Evolutionary conservation across 495 filamentous ascomycete species (phyloP).

Genomic region (Glarea lozoyensis): DNA sequence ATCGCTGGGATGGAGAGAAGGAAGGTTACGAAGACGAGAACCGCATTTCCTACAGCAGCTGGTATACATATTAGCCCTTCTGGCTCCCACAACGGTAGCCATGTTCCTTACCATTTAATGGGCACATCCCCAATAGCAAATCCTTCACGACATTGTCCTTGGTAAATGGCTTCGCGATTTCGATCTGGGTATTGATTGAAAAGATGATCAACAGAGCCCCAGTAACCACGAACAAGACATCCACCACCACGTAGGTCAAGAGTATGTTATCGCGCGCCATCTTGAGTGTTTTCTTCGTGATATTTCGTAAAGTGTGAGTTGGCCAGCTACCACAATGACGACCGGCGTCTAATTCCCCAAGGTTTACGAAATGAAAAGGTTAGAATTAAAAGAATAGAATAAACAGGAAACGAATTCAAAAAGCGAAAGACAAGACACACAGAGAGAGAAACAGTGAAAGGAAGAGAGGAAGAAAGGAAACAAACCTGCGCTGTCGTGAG

Average conservation of each 20-base stretch:
- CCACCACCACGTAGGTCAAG: constrained; percentile 42
- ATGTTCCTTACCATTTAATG: constrained; percentile 53
- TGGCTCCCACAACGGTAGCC: constrained; percentile 11
- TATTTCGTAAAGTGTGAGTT: constrained; percentile 7
- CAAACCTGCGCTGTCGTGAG: constrained; percentile 11
- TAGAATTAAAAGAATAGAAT: constrained; percentile 30
- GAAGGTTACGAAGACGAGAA: constrained; percentile 50
- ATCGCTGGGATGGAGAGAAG: constrained; percentile 50
- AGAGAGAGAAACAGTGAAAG: constrained; percentile 17
- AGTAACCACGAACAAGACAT: constrained; percentile 53
- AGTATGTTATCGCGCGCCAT: constrained; percentile 39
- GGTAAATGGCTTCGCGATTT: constrained; percentile 34
- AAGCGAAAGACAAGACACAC: constrained; percentile 10
- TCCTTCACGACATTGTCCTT: constrained; percentile 49
- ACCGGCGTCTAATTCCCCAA: constrained; percentile 32
- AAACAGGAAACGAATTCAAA: constrained; percentile 31
- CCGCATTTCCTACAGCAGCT: constrained; percentile 59
- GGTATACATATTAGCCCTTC: not conserved
- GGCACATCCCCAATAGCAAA: constrained; percentile 51
- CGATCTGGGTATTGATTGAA: constrained; percentile 46
- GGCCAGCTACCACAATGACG: constrained; percentile 26
- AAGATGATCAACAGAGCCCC: constrained; percentile 57
- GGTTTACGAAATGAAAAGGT: constrained; percentile 6
- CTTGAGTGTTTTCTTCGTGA: constrained; percentile 1
- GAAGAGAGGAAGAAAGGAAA: constrained; percentile 23